Conservation (phyloP, 2,329 filamentous ascomycete genomes). For the Cladosporium sp. region DNA sequence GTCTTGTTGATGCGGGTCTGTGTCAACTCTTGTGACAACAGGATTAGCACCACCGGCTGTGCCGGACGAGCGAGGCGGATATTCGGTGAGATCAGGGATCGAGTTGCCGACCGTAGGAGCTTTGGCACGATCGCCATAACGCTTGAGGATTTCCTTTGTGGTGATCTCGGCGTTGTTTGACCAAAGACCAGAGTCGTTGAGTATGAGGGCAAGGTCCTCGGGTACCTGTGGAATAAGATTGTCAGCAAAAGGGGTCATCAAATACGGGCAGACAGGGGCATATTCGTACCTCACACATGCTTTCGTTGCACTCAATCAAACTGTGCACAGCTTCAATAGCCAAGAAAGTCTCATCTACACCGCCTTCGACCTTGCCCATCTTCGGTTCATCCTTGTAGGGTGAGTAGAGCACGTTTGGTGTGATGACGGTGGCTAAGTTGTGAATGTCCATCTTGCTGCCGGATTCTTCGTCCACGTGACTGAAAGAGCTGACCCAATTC, state of each 20-base stretch:
- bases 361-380: slow-evolving; percentile 27
- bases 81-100: slow-evolving; percentile 45
- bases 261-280: background rate
- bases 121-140: slow-evolving; percentile 79
- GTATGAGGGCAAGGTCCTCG: slow-evolving; percentile 79
- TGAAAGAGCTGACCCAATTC: slow-evolving; percentile 96
- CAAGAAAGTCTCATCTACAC: slow-evolving; percentile 76
- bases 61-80: slow-evolving; percentile 23
- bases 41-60: slow-evolving; percentile 35
- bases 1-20: slow-evolving; percentile 68
- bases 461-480: slow-evolving; percentile 92
- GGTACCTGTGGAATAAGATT: slow-evolving; percentile 63
- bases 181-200: slow-evolving; percentile 79
- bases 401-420: slow-evolving; percentile 77
- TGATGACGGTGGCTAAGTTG: slow-evolving; percentile 95
- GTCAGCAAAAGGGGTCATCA: background rate
- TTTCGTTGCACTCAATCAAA: slow-evolving; percentile 87
- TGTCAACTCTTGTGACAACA: slow-evolving; percentile 70
- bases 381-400: slow-evolving; percentile 44
- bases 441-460: slow-evolving; percentile 99
- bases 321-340: slow-evolving; percentile 91
- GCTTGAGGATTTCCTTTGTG: slow-evolving; percentile 93
- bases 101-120: slow-evolving; percentile 48
- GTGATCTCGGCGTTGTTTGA: slow-evolving; percentile 81
- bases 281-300: slow-evolving; percentile 88